Conservation (phyloP, 441 rosid genomes). For the Gossypium trilobum region DNA sequence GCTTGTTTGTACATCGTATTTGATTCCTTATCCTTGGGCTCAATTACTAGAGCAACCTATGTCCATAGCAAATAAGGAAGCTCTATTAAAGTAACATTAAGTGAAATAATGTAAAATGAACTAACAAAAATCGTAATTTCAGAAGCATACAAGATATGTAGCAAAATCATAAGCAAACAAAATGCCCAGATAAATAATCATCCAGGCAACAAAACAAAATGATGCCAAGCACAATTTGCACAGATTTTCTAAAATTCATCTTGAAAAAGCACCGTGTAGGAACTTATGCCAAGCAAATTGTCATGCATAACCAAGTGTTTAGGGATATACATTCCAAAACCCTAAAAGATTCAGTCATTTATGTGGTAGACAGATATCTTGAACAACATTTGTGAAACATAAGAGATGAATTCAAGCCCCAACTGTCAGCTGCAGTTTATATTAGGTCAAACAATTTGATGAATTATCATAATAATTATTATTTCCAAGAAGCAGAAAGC, state of each 20-base stretch:
- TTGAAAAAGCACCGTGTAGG: not conserved
- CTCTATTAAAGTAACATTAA: not conserved
- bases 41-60: slow-evolving; percentile 95
- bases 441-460: slow-evolving; percentile 2
- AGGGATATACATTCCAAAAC: not conserved
- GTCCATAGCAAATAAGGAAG: slow-evolving; percentile 28
- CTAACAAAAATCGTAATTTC: not conserved
- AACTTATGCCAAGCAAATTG: slow-evolving; percentile 2
- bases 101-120: not conserved
- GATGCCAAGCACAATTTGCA: not conserved
- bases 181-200: not conserved
- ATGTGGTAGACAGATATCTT: not conserved
- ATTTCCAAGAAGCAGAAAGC: not conserved
- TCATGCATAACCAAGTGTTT: not conserved
- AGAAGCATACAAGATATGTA: not conserved
- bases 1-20: slow-evolving; percentile 88
- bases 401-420: not conserved
- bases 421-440: not conserved
- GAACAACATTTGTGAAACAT: not conserved
- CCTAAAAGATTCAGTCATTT: not conserved
- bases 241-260: not conserved
- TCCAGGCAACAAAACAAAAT: not conserved
- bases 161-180: not conserved
- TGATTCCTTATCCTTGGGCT: slow-evolving; percentile 97
- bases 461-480: not conserved